Evolutionary conservation across 2,329 filamentous ascomycete species (phyloP), one percentile per base, ranked within the genome.

Genomic region (Aspergillus fumigatus): DNA sequence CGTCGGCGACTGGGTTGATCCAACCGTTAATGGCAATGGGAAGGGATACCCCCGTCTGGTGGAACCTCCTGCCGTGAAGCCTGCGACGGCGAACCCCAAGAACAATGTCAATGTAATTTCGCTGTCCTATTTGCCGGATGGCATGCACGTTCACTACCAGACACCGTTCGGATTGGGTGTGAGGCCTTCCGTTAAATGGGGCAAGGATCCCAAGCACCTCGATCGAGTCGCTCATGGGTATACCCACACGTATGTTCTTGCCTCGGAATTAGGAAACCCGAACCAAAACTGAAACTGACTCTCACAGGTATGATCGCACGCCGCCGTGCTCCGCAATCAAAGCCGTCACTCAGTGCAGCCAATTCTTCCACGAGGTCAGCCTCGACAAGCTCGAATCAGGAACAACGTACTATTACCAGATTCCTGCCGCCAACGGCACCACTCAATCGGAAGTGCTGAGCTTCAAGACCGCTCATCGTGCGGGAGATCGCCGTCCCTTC

Each of bases 31-130:
- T 61, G 79, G 80, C 62, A 80, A 81, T 61, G 80, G 79, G 32
- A 80, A 80, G 57, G 80, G 80, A 1, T 82, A 79, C 59, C 73
- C 75, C 21, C 79, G 80, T 48, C 70, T 82, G 3, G 74, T 80
- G 9, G 80, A 82, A 64, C 65, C 76, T 41, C 80, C 79, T 9
- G 80, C 79, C 3, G 79, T 82, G 19, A 76, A 71, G 59, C 80
- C 80, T 3, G 68, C 67, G 26, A 69, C 65, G 6, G 58, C 60
- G 9, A 75, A 78, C 49, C 76, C 79, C 6, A 77, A 70, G 43
- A 82, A 82, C 70, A 82, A 82, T 53, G 65, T 82, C 65, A 82
- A 82, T 59, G 80, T 82, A 40, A 79, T 82, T 55, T 75, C 75
- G 4, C 60, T 80, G 55, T 72, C 79, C 1, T 82, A 80, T 57